A percentile compares a stretch with the other conserved stretches of the same genome.
Evolutionary conservation across 768 basidiomycete genomes (phyloP).

Genomic region (Boletus rubescentipes): DNA sequence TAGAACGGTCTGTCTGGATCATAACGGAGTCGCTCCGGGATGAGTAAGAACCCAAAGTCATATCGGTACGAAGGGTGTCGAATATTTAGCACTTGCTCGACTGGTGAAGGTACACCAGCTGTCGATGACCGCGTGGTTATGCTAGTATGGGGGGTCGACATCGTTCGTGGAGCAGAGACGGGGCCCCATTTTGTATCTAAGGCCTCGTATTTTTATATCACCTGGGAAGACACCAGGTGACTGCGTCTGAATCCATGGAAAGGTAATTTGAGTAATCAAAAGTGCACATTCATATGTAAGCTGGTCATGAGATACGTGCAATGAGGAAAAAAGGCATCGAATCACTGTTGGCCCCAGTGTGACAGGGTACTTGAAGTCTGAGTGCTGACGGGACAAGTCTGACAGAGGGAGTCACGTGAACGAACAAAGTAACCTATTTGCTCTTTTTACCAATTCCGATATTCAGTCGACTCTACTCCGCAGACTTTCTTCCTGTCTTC

Average conservation of each 20-base stretch:
- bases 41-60: conserved; percentile 62
- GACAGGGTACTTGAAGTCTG: no score
- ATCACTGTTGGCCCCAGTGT: no score
- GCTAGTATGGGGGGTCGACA: background rate
- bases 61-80: background rate
- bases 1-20: conserved; percentile 47
- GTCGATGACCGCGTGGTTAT: background rate
- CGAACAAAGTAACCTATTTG: no score
- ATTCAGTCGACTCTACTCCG: no score
- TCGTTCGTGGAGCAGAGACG: background rate
- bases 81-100: no score
- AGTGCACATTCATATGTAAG: background rate
- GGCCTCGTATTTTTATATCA: background rate
- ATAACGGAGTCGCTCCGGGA: conserved; percentile 53
- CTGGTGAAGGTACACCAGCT: no score
- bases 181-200: background rate
- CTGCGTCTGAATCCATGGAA: background rate
- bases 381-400: no score
- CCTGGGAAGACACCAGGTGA: background rate
- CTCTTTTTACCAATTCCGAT: no score
- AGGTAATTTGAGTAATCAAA: background rate
- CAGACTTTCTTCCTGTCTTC: no score
- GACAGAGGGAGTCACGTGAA: no score
- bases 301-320: conserved; percentile 1
- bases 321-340: background rate